A percentile compares a stretch with the other conserved stretches of the same genome.
These are phyloP conservation scores for Paratrypanosoma confusum DNA, from an alignment of 208 protist genomes.

Conservation along the genomic window DNA sequence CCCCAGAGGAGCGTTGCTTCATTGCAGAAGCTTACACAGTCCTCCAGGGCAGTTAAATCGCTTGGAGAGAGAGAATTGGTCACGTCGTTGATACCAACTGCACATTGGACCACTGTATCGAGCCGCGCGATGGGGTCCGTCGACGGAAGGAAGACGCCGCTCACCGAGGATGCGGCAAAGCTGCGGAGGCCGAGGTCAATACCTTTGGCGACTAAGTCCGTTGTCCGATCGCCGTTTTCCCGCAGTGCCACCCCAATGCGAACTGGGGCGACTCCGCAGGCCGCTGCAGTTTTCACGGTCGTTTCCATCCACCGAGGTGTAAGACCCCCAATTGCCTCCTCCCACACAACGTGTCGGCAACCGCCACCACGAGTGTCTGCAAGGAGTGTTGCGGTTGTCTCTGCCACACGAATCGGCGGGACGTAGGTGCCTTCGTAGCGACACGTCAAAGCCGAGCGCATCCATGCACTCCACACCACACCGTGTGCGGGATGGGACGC, in stretches of 20 bases:
- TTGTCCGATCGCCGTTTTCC: constrained; percentile 6
- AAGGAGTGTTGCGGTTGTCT: constrained; percentile 45
- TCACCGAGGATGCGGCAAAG: constrained; percentile 23
- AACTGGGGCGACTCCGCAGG: constrained; percentile 36
- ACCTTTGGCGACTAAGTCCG: constrained; percentile 26
- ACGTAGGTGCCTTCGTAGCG: constrained; percentile 66
- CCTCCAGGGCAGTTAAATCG: no score
- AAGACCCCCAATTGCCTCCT: constrained; percentile 40
- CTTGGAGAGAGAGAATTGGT: no score
- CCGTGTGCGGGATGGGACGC: background rate
- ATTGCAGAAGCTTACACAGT: no score
- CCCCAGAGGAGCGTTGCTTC: no score
- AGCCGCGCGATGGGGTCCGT: constrained; percentile 15
- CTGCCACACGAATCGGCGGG: constrained; percentile 49
- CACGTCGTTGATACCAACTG: constrained; percentile 27
- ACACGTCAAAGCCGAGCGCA: constrained; percentile 70
- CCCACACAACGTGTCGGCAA: constrained; percentile 34
- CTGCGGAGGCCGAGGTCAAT: constrained; percentile 29
- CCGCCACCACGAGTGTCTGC: constrained; percentile 20
- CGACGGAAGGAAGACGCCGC: constrained; percentile 16
- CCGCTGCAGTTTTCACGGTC: constrained; percentile 46
- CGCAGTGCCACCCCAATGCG: constrained; percentile 36
- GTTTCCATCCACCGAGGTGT: constrained; percentile 73
- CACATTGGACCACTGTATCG: constrained; percentile 20
- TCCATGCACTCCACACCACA: constrained; percentile 53